These are phyloP conservation scores for Candida orba DNA, from an alignment of 805 yeast species.

Conservation along the genomic window DNA sequence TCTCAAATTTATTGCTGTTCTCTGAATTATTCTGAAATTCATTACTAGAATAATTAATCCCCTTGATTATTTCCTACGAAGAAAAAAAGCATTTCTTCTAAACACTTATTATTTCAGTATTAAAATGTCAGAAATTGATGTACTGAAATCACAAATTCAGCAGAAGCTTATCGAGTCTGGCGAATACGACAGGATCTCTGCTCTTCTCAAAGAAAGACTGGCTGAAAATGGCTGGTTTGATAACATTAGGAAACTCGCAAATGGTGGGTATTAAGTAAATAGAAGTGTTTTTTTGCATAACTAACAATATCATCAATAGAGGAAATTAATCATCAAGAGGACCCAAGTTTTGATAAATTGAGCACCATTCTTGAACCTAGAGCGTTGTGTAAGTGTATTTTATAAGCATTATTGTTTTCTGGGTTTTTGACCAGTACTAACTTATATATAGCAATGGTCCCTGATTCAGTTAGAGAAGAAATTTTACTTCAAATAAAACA, in stretches of 20 bases:
- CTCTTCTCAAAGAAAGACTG: constrained; percentile 53
- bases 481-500: constrained; percentile 49
- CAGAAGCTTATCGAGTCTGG: constrained; percentile 69
- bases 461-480: constrained; percentile 54
- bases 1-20: not conserved
- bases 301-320: constrained; percentile 11
- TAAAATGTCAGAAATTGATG: constrained; percentile 1
- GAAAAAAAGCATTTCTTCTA: no score
- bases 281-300: no score
- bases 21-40: not conserved
- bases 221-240: constrained; percentile 85
- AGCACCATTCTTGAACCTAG: constrained; percentile 48
- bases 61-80: no score
- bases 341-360: constrained; percentile 46
- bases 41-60: no score
- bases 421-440: constrained; percentile 7
- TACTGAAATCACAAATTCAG: constrained; percentile 54
- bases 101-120: no score
- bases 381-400: constrained; percentile 46
- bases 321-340: constrained; percentile 33
- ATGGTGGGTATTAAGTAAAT: constrained; percentile 27
- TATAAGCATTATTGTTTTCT: not conserved
- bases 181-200: constrained; percentile 67
- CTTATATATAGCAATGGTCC: constrained; percentile 42
- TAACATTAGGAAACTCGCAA: constrained; percentile 54